Base-by-base conservation (phyloP, 805 yeast species). In the Candida koratica region DNA sequence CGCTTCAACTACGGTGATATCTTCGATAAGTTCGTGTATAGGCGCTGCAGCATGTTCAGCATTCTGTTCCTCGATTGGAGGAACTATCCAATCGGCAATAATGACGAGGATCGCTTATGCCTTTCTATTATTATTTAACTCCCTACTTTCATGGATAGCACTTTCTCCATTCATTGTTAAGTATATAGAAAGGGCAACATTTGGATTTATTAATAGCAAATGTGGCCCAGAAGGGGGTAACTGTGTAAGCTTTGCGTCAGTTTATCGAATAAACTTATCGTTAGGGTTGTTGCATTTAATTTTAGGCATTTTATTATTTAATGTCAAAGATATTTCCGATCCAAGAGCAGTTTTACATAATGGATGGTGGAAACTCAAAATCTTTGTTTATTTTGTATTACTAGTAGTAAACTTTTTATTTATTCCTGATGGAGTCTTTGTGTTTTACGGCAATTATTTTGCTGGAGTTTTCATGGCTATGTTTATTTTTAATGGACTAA, bases 71-170 rank as follows among this genome's bases (percentile, higher is more conserved):
- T 55, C 70, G 4, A 57, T 67, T 12, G 70, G 71, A n/a, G 82
- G 83, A 26, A 74, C 79, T 17, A 76, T 81, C 51, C 69, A 82
- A 39, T 82, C 93, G 12, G 77, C 89, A 6, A 69, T 87, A 17
- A 81, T 89, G 43, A 90, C 98, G 5, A 75, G 98, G 53, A 66
- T 90, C 18, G 75, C 85, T 30, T 93, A 93, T 60, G 98, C 97
- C 6, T 44, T 81, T 23, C 63, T 89, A 28, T 75, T 93, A 41
- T 63, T 87, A 18, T 41, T 84, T 17, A 90, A 89, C 64, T 84
- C 95, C 15, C 65, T 87, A 18, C 43, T 93, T 11, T 85, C 97
- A 8, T 93, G 99, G 99, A 63, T 87, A n/a, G 85, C 84, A 63
- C 73, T 93, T 37, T 79, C 94, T 12, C 87, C 87, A 43, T 82